Evolutionary conservation across 768 basidiomycete genomes (phyloP).

Genomic region (Mrakia hoshinonis): DNA sequence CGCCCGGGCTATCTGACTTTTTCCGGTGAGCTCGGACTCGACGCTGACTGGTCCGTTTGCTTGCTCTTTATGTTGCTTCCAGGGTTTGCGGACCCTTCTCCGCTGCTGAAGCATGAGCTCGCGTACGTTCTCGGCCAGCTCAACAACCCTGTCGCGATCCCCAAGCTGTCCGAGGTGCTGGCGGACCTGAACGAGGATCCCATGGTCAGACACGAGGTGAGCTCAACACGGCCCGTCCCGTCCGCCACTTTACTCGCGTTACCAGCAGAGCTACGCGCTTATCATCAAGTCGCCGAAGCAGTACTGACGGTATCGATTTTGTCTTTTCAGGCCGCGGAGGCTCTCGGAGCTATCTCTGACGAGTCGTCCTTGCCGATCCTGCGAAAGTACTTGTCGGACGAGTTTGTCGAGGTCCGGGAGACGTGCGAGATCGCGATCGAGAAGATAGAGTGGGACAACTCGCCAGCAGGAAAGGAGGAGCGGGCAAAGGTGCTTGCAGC

Average conservation of each 20-base stretch:
- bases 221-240: constrained; percentile 27
- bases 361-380: constrained; percentile 59
- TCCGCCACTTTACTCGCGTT: not conserved
- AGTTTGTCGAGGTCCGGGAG: constrained; percentile 61
- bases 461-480: constrained; percentile 39
- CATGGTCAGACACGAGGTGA: constrained; percentile 95
- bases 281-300: no score
- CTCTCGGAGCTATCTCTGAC: constrained; percentile 86
- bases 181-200: constrained; percentile 64
- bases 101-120: constrained; percentile 89
- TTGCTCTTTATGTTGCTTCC: constrained; percentile 16
- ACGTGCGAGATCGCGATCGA: constrained; percentile 95
- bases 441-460: constrained; percentile 81
- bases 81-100: constrained; percentile 82
- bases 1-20: not conserved
- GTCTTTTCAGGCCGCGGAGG: constrained; percentile 77
- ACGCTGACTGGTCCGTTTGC: not conserved
- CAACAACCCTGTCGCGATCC: constrained; percentile 61
- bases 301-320: not conserved
- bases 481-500: not conserved
- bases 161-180: constrained; percentile 68
- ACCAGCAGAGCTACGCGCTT: no score
- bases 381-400: constrained; percentile 60
- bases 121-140: constrained; percentile 96
- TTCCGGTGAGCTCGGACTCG: not conserved